Evolutionary conservation across 495 filamentous ascomycete species (phyloP).

Genomic region (Neurospora sp.): DNA sequence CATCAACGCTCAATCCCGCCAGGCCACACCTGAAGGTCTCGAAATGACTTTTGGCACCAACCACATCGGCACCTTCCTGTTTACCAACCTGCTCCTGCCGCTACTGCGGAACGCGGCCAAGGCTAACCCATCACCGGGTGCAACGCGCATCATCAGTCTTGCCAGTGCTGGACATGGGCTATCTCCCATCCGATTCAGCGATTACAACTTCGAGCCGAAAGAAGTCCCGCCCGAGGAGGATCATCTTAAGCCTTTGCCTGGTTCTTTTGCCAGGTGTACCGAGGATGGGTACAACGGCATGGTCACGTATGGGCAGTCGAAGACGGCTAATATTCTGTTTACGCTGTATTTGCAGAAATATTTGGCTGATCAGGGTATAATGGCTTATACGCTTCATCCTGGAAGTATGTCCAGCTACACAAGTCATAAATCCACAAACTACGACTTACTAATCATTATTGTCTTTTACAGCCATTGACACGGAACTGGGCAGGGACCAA

Average conservation of each 20-base stretch:
- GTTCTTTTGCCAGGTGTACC: slow-evolving; percentile 22
- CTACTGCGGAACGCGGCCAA: slow-evolving; percentile 31
- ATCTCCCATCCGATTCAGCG: slow-evolving; percentile 43
- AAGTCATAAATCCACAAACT: not conserved
- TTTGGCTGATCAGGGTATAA: slow-evolving; percentile 22
- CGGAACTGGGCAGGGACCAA: slow-evolving; percentile 31
- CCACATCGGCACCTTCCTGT: slow-evolving; percentile 48
- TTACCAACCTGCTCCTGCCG: slow-evolving; percentile 45
- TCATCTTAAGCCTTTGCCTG: slow-evolving; percentile 17
- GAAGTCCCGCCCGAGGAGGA: slow-evolving; percentile 29
- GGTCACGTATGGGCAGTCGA: slow-evolving; percentile 46
- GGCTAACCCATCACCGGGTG: slow-evolving; percentile 15
- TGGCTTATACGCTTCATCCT: slow-evolving; percentile 37
- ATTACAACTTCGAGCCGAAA: slow-evolving; percentile 43
- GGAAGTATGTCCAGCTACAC: slow-evolving; percentile 25
- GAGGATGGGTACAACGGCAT: slow-evolving; percentile 45
- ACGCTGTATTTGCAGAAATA: slow-evolving; percentile 36
- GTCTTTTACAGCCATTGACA: slow-evolving; percentile 17
- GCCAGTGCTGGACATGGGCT: slow-evolving; percentile 42
- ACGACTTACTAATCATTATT: not conserved
- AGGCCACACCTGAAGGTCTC: slow-evolving; percentile 35
- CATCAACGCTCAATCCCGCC: slow-evolving; percentile 22
- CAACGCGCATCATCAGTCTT: slow-evolving; percentile 34
- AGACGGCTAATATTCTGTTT: slow-evolving; percentile 53
- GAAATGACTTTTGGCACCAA: slow-evolving; percentile 50